Evolutionary conservation across 306 rosid species (phyloP).

Genomic region (Neltuma alba): DNA sequence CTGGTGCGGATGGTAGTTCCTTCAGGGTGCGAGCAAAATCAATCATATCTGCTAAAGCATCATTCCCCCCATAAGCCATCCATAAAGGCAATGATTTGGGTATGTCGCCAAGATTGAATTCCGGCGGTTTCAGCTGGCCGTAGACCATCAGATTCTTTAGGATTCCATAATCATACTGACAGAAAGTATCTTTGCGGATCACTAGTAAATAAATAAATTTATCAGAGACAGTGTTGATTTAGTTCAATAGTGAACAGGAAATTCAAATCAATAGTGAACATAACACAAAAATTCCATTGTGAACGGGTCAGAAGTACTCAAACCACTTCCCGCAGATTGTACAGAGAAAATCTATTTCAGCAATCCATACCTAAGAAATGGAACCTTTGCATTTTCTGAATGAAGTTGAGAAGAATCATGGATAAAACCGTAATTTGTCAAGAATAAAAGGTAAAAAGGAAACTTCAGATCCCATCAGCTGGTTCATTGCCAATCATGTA

Average conservation of each 20-base stretch:
- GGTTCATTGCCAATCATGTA: background rate
- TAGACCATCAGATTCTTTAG: conserved; percentile 67
- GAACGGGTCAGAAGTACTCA: background rate
- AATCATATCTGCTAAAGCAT: conserved; percentile 68
- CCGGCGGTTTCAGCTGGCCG: conserved; percentile 75
- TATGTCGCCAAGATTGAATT: conserved; percentile 67
- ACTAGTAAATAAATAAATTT: conserved; percentile 52
- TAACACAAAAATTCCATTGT: conserved; percentile 1
- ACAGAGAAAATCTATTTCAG: background rate
- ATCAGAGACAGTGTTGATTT: conserved; percentile 12
- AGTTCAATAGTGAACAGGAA: background rate
- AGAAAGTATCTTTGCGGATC: conserved; percentile 85
- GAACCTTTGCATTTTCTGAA: conserved; percentile 10
- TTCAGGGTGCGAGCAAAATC: conserved; percentile 71
- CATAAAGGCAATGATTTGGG: conserved; percentile 84
- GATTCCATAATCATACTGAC: conserved; percentile 82
- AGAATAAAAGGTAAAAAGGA: background rate
- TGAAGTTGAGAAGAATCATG: conserved; percentile 28
- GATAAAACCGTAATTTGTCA: conserved; percentile 10
- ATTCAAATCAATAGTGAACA: background rate
- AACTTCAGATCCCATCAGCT: background rate
- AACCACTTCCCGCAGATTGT: background rate
- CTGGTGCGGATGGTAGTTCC: conserved; percentile 70
- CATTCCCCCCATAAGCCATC: conserved; percentile 93
- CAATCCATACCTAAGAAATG: conserved; percentile 32